phyloP scores from a whole-genome alignment of 2,329 filamentous ascomycete species.

The Didymella glomerata region DNA sequence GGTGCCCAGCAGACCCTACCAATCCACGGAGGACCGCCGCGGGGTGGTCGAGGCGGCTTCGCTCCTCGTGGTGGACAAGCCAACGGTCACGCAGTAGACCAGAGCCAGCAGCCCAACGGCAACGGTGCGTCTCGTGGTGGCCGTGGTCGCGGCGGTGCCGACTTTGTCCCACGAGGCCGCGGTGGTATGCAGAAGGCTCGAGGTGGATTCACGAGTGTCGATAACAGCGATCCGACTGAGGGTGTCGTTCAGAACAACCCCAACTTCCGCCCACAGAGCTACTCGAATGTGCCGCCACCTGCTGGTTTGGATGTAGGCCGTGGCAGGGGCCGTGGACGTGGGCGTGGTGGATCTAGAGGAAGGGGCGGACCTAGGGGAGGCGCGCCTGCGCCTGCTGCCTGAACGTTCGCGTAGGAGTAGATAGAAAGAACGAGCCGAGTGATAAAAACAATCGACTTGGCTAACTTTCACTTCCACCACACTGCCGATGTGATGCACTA shows the following conservation, averaged over 20 bases:
- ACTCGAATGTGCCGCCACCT: constrained; percentile 50
- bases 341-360: constrained; percentile 44
- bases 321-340: constrained; percentile 39
- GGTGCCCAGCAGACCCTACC: constrained; percentile 46
- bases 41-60: constrained; percentile 51
- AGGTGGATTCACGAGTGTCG: constrained; percentile 56
- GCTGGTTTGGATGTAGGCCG: constrained; percentile 40
- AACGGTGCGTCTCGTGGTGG: constrained; percentile 43
- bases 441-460: not conserved
- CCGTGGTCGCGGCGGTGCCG: constrained; percentile 32
- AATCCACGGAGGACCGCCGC: constrained; percentile 51
- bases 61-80: constrained; percentile 46
- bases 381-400: constrained; percentile 27
- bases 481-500: not conserved
- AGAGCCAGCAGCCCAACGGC: constrained; percentile 37
- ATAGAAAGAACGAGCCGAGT: not conserved
- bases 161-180: constrained; percentile 53
- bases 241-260: constrained; percentile 65
- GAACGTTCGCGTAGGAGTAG: not conserved
- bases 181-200: constrained; percentile 47
- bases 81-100: constrained; percentile 36
- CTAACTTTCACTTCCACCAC: not conserved
- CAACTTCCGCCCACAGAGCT: constrained; percentile 62
- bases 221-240: constrained; percentile 61
- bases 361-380: constrained; percentile 43